Percentiles rank a stretch among this genome's conserved stretches.
Conservation (phyloP, 169 alveolate species). For the Neospora caninum region DNA sequence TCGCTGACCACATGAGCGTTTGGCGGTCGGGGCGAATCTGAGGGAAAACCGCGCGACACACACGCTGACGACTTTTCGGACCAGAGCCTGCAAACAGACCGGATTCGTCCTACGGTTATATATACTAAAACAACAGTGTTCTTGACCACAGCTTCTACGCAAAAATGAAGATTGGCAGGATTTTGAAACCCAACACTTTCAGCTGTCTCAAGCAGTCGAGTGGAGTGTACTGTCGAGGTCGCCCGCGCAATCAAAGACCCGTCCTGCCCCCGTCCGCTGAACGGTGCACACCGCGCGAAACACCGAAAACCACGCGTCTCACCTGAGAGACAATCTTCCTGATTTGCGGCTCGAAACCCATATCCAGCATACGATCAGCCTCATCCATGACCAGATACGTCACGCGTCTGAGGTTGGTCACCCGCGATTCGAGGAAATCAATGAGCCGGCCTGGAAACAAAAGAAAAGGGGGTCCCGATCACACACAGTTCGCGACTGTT, state of each 20-base stretch:
- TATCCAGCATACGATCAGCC: slow-evolving; percentile 98
- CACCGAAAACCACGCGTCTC: slow-evolving; percentile 80
- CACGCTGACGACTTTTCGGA: slow-evolving; percentile 50
- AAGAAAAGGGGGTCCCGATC: slow-evolving; percentile 73
- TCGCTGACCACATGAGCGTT: slow-evolving; percentile 98
- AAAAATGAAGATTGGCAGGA: not conserved
- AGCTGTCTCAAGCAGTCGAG: not conserved
- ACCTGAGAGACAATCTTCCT: slow-evolving; percentile 92
- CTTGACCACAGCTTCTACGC: not conserved
- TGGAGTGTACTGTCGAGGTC: too few relatives aligned
- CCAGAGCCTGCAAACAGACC: slow-evolving; percentile 73
- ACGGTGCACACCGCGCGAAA: not conserved
- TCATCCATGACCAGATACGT: slow-evolving; percentile 98
- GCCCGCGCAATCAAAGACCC: not conserved
- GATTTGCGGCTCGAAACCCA: slow-evolving; percentile 99
- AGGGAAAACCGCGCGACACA: slow-evolving; percentile 72
- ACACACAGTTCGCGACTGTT: slow-evolving; percentile 79
- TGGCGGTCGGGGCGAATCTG: slow-evolving; percentile 93
- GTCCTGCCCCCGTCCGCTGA: not conserved
- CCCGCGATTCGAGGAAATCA: slow-evolving; percentile 92
- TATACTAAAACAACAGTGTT: not conserved
- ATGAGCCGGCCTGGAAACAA: slow-evolving; percentile 93
- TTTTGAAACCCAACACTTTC: not conserved
- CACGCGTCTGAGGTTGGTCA: slow-evolving; percentile 94
- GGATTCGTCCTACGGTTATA: not conserved